These are phyloP conservation scores for Talinum fruticosum DNA, from an alignment of 148 eudicot genomes.

Conservation along the genomic window DNA sequence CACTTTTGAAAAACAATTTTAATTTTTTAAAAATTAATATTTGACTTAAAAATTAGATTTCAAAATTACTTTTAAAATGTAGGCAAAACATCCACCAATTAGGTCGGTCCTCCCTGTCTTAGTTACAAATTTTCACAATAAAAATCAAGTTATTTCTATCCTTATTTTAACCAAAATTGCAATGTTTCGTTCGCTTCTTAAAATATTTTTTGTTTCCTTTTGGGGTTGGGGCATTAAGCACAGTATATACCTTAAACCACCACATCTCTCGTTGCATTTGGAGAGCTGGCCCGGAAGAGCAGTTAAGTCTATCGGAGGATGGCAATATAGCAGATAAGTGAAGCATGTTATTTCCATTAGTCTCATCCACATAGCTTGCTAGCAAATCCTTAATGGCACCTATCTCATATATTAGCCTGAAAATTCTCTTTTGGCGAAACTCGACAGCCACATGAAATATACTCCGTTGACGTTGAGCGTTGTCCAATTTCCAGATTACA, in stretches of 20 bases:
- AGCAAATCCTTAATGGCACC: constrained; percentile 26
- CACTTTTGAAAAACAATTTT: too few species aligned
- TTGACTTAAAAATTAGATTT: too few species aligned
- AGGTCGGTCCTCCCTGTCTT: too few species aligned
- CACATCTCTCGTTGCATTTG: constrained; percentile 29
- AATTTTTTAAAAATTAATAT: too few species aligned
- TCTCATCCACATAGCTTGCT: neutral
- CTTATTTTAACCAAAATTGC: too few species aligned
- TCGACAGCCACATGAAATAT: constrained; percentile 26
- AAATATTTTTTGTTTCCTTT: too few species aligned
- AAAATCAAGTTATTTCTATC: too few species aligned
- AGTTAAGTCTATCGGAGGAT: constrained; percentile 16
- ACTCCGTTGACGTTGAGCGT: neutral
- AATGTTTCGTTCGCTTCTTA: too few species aligned
- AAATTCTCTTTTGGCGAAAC: constrained; percentile 22
- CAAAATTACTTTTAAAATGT: too few species aligned
- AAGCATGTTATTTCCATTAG: constrained; percentile 12
- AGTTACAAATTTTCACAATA: too few species aligned
- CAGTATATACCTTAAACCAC: constrained; percentile 26
- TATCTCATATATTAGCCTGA: constrained; percentile 25
- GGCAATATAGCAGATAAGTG: constrained; percentile 23
- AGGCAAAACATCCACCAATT: too few species aligned
- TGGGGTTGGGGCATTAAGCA: too few species aligned
- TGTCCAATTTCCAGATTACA: constrained; percentile 28
- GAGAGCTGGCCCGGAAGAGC: constrained; percentile 24